Evolutionary conservation across 2,329 filamentous ascomycete species (phyloP).

Genomic region (Phoma sp.): DNA sequence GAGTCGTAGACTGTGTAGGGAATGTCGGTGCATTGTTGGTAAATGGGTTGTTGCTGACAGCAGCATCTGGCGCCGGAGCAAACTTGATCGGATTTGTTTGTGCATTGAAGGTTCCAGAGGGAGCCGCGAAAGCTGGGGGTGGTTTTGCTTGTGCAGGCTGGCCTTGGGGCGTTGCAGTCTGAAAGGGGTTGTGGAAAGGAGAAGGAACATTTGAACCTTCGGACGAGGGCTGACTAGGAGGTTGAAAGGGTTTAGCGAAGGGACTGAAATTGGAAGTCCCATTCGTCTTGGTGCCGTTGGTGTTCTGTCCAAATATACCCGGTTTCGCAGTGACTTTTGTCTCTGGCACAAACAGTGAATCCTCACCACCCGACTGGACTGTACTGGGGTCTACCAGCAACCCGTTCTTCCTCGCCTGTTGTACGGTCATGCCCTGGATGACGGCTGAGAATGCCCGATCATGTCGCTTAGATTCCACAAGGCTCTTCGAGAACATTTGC

Average conservation of each 20-base stretch:
- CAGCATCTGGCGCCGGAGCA: slow-evolving; percentile 12
- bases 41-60: slow-evolving; percentile 17
- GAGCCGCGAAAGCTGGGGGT: background rate
- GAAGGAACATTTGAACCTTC: slow-evolving; percentile 13
- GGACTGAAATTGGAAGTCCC: slow-evolving; percentile 19
- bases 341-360: slow-evolving; percentile 52
- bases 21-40: background rate
- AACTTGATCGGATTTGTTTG: slow-evolving; percentile 38
- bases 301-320: slow-evolving; percentile 20
- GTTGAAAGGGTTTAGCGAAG: slow-evolving; percentile 29
- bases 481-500: slow-evolving; percentile 59
- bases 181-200: slow-evolving; percentile 20
- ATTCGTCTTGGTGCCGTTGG: slow-evolving; percentile 8
- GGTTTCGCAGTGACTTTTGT: slow-evolving; percentile 11
- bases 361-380: slow-evolving; percentile 33
- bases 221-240: slow-evolving; percentile 7
- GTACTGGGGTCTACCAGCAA: slow-evolving; percentile 54
- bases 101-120: slow-evolving; percentile 39
- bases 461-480: slow-evolving; percentile 65
- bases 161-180: background rate
- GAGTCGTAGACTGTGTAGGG: slow-evolving; percentile 1
- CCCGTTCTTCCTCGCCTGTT: slow-evolving; percentile 56
- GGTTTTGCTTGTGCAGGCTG: background rate
- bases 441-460: slow-evolving; percentile 62
- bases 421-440: slow-evolving; percentile 62